Evolutionary conservation across 129 eudicot genomes (phyloP), one percentile per base, ranked within the genome.

Genomic region (Solidago caesia): DNA sequence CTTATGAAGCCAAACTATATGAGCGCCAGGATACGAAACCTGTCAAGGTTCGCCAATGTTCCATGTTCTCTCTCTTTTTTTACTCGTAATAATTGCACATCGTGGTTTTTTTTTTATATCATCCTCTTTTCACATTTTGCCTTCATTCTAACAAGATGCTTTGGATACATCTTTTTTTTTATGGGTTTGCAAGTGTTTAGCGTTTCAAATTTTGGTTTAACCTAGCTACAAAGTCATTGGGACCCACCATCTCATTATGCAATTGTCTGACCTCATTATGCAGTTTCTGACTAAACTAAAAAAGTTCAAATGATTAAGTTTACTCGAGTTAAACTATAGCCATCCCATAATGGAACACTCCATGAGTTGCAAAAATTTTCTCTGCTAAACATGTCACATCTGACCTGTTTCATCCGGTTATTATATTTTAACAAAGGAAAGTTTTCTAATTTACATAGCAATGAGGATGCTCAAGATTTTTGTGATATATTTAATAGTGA

Each of bases 1-100:
- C 84, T 61, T 88, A 77, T 83, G 92, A 92, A 71, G 76, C 88
- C 80, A 79, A 84, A 67, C 33, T 82, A 65, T 83, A 84, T 71
- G 91, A 86, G 77, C 82, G 75, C 8, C 65, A 76, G 5, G 89
- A 84, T 79, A 70, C 81, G 48, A 92, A 84, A 55, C 70, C 80
- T 13, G 55, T 69, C 47, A 87, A 92, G 98, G 97, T 92, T 67
- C 53, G 86, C 59, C 9, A 7, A 4, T 46, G 12, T 13, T 52
- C 65, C 42, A 4, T 12, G 59, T 61, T 46, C 44, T 14, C 12
- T 42, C 7, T 21, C 7, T 39, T 15, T 15, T 41, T 7, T 26
- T 46, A 55, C 55, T 44, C 43, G 41, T 60, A 14, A 16, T 78
- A 49, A 27, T 44, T 21, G 3, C 10, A 3, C 73, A 29, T 43